Evolutionary conservation across 306 rosid species (phyloP), one percentile per base, ranked within the genome.

Genomic region (Datisca glomerata): DNA sequence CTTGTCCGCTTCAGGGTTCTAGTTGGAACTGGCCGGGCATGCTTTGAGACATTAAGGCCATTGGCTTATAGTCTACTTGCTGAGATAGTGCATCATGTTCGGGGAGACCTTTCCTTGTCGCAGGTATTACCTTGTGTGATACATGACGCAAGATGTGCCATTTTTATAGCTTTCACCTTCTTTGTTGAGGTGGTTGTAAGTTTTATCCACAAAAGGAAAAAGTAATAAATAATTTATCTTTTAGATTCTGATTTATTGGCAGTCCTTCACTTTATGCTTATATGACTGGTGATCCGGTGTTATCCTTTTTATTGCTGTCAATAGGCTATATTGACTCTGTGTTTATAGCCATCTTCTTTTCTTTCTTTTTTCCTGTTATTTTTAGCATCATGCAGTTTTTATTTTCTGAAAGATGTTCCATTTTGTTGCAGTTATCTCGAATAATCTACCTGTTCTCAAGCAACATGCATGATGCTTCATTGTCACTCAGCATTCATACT

Each of bases 31-130:
- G 98, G 98, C 34, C 76, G 94, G 38, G 96, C 98, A 37, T 91
- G 98, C 85, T 91, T 84, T 60, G 98, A 91, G 78, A 77, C 96
- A 1, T 57, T 84, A 71, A 74, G 98, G 54, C 98, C 98, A 33
- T 64, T 91, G 74, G 98, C 98, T 57, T 91, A 84, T 60, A 91
- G 96, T 73, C 73, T 91, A 56, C 70, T 91, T 48, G 98, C 98
- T 47, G 98, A 84, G 76, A 91, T 91, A 61, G 98, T 91, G 57
- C 98, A 91, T 69, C 96, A 91, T 78, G 98, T 91, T 79, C 80
- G 98, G 40, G 77, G 43, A 7, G 94, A 91, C 57, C 92, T 91
- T 48, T 75, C 94, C 39, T 66, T 91, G 61, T 55, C 86, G 45
- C 98, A 91, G 93, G 98, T 84, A 44, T 40, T 33, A 28, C 16